Base-by-base conservation (phyloP, 164 flowering plant genomes). In the Aristolochia contorta region DNA sequence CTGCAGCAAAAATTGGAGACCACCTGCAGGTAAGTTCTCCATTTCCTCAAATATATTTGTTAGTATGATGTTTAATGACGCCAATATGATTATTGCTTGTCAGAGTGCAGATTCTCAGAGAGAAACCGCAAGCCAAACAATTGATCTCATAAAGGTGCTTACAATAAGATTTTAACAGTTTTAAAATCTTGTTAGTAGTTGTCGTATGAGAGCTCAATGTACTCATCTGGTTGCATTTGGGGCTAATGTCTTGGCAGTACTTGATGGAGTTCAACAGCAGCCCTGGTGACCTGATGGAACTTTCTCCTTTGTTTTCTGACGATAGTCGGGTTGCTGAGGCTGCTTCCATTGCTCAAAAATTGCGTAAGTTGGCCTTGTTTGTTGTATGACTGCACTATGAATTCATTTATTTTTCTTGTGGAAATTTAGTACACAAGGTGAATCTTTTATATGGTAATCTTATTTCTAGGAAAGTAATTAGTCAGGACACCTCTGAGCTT, bases 31-130 rank as follows among this genome's bases (percentile, higher is more conserved):
- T 94, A 77, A 65, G 43, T 7, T 10, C 43, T 37, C 43, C 43
- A 37, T 37, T 37, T 37, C 43, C 43, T 6, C 43, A 37, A 10
- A 37, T 37, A 37, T 10, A 37, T 37, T 6, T 4, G 7, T 8
- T 37, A 37, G 7, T 10, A 37, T 37, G 7, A 37, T 37, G 43
- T 37, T 37, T 37, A 3, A 8, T 37, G 43, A 37, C 1, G 43
- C 43, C 43, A 37, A 33, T 62, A 43, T 74, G 49, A 27, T 20
- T 60, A 58, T 66, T 67, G 14, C 49, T 78, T 71, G 55, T 74
- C 89, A 94, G 99, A 94, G 97, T 87, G 97, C 99, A 71, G 99
- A 94, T 80, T 78, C 99, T 69, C 97, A 91, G 76, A 71, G 97
- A 61, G 96, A 86, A 75, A 89, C 97, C 63, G 99, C 99, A 53